Evolutionary conservation across 2,329 filamentous ascomycete genomes (phyloP).

Genomic region (Aureobasidium lini): DNA sequence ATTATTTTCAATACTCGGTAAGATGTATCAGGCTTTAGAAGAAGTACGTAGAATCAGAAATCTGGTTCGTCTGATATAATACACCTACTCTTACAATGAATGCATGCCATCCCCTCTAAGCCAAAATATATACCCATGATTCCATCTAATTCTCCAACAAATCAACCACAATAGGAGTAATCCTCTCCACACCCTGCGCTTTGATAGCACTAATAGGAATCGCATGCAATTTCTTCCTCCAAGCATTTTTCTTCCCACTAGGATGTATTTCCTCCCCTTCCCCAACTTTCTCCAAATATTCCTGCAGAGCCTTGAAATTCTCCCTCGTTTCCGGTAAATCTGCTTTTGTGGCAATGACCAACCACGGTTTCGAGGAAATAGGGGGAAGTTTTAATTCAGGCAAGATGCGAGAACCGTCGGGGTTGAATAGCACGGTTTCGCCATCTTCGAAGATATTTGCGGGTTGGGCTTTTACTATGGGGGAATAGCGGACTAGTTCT

Average conservation of each 20-base stretch:
- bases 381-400: slow-evolving; percentile 51
- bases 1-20: too few relatives aligned
- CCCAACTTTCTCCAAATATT: slow-evolving; percentile 62
- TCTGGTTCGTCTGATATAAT: too few relatives aligned
- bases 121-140: too few relatives aligned
- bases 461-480: background rate
- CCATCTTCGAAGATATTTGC: slow-evolving; percentile 17
- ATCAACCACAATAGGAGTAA: slow-evolving; percentile 65
- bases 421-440: slow-evolving; percentile 19
- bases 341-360: slow-evolving; percentile 89
- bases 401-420: slow-evolving; percentile 25
- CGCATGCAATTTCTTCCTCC: slow-evolving; percentile 50
- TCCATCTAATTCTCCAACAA: slow-evolving; percentile 52
- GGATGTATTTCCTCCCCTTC: slow-evolving; percentile 62
- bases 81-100: background rate
- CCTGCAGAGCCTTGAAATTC: slow-evolving; percentile 63
- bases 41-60: too few relatives aligned
- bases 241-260: slow-evolving; percentile 57
- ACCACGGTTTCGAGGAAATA: slow-evolving; percentile 94
- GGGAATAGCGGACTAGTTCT: slow-evolving; percentile 34
- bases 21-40: too few relatives aligned
- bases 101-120: too few relatives aligned
- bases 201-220: slow-evolving; percentile 87
- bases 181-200: slow-evolving; percentile 70
- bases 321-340: slow-evolving; percentile 71